phyloP scores from a whole-genome alignment of 257 asterid species.

The Buddleja alternifolia region DNA sequence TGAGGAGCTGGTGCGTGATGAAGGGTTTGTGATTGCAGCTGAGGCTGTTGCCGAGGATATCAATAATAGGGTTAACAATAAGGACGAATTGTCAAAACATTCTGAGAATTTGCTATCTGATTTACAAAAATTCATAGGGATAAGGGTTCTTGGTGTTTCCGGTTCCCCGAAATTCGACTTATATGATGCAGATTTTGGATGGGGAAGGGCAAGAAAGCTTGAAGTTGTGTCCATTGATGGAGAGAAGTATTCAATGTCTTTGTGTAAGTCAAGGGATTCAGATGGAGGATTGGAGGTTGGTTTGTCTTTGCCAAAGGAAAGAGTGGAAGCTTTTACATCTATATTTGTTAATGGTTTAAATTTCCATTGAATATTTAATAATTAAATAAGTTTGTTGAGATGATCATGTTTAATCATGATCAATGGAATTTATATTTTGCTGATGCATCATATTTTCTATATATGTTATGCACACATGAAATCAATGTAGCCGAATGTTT shows the following conservation, averaged over 20 bases:
- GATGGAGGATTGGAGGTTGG: slow-evolving; percentile 49
- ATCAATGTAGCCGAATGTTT: no score
- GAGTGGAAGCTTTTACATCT: slow-evolving; percentile 41
- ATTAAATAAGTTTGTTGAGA: no score
- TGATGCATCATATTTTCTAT: no score
- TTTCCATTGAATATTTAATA: no score
- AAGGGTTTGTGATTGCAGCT: slow-evolving; percentile 42
- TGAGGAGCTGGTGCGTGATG: slow-evolving; percentile 30
- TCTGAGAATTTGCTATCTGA: slow-evolving; percentile 36
- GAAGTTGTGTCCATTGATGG: slow-evolving; percentile 44
- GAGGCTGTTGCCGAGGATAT: slow-evolving; percentile 38
- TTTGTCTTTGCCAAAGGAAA: slow-evolving; percentile 32
- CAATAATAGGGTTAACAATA: slow-evolving; percentile 25
- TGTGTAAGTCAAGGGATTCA: slow-evolving; percentile 31
- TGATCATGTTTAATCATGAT: no score
- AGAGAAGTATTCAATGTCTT: slow-evolving; percentile 39
- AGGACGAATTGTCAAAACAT: slow-evolving; percentile 30
- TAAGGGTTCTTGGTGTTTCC: slow-evolving; percentile 28
- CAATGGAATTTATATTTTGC: no score
- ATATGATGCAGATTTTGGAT: slow-evolving; percentile 50
- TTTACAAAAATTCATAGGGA: neutral
- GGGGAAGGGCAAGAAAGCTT: slow-evolving; percentile 46
- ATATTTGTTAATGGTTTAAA: slow-evolving; percentile 33
- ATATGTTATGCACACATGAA: no score
- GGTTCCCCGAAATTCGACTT: slow-evolving; percentile 59